Conservation (phyloP, 805 yeast genomes). For the Barnettozyma botsteinii region DNA sequence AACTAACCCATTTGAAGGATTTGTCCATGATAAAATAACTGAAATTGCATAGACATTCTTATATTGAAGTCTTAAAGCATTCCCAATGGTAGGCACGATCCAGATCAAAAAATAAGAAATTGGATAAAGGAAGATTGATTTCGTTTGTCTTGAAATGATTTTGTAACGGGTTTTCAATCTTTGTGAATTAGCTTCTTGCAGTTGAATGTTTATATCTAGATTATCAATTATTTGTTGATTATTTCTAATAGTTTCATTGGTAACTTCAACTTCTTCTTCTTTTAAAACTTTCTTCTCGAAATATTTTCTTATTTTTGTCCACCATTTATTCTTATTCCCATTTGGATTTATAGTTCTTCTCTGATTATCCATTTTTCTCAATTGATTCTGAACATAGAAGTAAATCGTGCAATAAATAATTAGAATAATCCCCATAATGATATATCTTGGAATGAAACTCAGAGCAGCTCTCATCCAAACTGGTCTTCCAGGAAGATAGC, state of each 20-base stretch:
- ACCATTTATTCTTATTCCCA: constrained; percentile 4
- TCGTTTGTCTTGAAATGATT: constrained; percentile 70
- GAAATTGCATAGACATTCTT: constrained; percentile 60
- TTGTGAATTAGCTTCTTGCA: constrained; percentile 24
- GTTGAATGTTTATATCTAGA: constrained; percentile 17
- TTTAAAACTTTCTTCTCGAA: constrained; percentile 3
- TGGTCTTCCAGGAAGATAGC: constrained; percentile 70
- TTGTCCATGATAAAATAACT: constrained; percentile 66
- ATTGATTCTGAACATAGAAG: constrained; percentile 58
- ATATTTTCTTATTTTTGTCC: neutral
- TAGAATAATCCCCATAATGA: constrained; percentile 56
- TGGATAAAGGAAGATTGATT: constrained; percentile 78
- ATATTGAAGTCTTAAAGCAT: constrained; percentile 45
- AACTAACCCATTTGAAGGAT: constrained; percentile 74
- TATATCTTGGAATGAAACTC: constrained; percentile 79
- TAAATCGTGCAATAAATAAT: constrained; percentile 66
- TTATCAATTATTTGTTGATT: constrained; percentile 8
- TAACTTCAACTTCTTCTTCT: neutral
- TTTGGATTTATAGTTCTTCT: constrained; percentile 1
- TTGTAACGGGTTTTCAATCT: constrained; percentile 56
- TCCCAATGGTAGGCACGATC: constrained; percentile 72
- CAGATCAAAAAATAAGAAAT: constrained; percentile 73
- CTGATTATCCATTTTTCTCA: constrained; percentile 18
- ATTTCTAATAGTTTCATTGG: neutral
- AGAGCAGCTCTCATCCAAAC: constrained; percentile 67